These are phyloP conservation scores for Penicillium ucsense DNA, from an alignment of 495 filamentous ascomycete species.

Conservation along the genomic window DNA sequence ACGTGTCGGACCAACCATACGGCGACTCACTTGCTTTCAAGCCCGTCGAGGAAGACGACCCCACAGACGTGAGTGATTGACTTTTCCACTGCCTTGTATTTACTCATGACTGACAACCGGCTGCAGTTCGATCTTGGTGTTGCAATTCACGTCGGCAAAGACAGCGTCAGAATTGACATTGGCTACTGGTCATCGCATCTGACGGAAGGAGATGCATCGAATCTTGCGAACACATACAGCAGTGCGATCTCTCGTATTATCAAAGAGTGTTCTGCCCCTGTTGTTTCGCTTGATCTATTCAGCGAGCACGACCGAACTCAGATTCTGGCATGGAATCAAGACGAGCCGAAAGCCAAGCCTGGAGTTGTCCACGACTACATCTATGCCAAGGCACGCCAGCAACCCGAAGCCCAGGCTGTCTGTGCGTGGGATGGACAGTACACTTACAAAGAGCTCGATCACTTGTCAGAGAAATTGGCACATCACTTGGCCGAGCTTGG, in stretches of 20 bases:
- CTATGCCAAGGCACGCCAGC: not conserved
- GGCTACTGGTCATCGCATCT: not conserved
- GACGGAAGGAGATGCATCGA: not conserved
- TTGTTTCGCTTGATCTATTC: not conserved
- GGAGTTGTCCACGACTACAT: not conserved
- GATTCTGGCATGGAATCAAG: not conserved
- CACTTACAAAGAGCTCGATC: conserved; percentile 39
- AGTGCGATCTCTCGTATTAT: not conserved
- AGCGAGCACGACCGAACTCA: not conserved
- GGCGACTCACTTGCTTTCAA: not conserved
- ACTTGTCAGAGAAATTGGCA: conserved; percentile 17
- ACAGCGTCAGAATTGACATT: not conserved
- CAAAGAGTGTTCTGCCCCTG: not conserved
- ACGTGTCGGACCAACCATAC: not conserved
- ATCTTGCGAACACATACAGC: not conserved
- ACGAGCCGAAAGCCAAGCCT: not conserved
- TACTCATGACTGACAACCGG: not conserved
- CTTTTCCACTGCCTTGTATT: not conserved
- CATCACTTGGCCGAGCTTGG: conserved; percentile 15
- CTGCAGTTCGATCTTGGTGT: conserved; percentile 3
- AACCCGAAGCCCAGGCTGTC: conserved; percentile 3
- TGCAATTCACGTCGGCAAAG: conserved; percentile 34
- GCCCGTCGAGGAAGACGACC: conserved; percentile 2
- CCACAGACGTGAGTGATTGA: conserved; percentile 4
- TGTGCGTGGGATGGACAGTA: conserved; percentile 40